Conservation (phyloP, 225 moss, liverwort and hornwort species). For the Pleurozium schreberi region DNA sequence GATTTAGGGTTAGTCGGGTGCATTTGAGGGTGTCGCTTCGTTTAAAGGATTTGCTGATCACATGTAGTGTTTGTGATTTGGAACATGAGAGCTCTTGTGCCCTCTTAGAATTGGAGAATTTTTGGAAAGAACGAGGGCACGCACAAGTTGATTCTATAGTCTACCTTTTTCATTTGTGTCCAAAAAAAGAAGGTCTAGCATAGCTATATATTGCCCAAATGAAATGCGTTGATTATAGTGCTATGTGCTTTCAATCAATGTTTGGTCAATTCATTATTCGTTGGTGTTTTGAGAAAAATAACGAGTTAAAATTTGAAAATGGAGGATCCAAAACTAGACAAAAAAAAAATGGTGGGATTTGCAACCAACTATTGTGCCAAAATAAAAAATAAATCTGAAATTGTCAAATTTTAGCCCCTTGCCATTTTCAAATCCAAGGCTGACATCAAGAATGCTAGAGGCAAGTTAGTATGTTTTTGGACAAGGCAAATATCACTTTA, state of each 20-base stretch:
- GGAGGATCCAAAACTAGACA: neutral
- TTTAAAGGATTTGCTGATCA: no score
- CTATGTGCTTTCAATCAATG: no score
- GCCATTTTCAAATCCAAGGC: neutral
- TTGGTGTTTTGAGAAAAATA: fast-evolving
- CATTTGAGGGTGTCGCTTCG: neutral
- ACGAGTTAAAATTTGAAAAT: neutral
- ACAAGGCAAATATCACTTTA: neutral
- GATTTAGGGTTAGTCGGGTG: fast-evolving
- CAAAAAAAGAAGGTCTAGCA: fast-evolving
- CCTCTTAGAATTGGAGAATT: neutral
- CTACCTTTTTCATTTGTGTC: neutral
- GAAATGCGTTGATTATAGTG: neutral
- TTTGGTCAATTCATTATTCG: neutral
- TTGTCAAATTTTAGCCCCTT: neutral
- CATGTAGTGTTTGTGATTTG: fast-evolving
- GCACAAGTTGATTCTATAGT: neutral
- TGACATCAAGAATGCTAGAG: fast-evolving
- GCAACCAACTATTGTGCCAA: fast-evolving
- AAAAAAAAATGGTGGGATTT: no score
- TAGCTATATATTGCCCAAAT: neutral
- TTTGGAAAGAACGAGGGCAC: fast-evolving
- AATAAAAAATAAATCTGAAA: neutral
- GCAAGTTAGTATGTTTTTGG: fast-evolving
- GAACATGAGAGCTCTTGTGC: fast-evolving